phyloP scores from a whole-genome alignment of 2,329 filamentous ascomycete genomes.

The Rhynchosporium graminicola region DNA sequence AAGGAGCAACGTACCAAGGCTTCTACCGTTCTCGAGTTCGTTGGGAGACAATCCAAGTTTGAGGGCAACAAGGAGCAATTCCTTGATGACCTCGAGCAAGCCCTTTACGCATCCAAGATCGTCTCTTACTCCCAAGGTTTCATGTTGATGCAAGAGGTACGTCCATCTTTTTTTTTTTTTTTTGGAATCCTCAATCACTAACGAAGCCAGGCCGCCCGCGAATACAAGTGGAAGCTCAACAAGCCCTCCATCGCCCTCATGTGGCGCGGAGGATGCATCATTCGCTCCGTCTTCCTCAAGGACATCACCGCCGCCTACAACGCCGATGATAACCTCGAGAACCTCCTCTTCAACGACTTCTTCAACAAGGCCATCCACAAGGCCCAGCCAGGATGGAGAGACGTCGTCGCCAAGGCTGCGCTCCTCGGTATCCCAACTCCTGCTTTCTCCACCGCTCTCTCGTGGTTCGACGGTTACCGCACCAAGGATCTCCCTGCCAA shows the following conservation, averaged over 20 bases:
- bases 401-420: conserved; percentile 87
- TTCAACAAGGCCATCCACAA: conserved; percentile 99
- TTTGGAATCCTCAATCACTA: conserved; percentile 27
- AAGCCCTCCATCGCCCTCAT: conserved; percentile 99
- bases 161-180: conserved; percentile 37
- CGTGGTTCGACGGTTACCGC: conserved; percentile 98
- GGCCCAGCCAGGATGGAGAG: conserved; percentile 89
- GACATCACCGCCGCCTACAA: conserved; percentile 98
- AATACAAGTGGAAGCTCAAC: conserved; percentile 99
- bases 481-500: conserved; percentile 97
- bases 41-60: conserved; percentile 77
- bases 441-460: conserved; percentile 93
- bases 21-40: conserved; percentile 70
- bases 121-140: conserved; percentile 99
- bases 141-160: conserved; percentile 98
- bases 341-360: conserved; percentile 98
- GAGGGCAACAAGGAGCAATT: conserved; percentile 89
- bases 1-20: conserved; percentile 91
- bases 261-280: conserved; percentile 99
- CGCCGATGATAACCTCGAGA: conserved; percentile 90
- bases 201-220: conserved; percentile 74
- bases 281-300: conserved; percentile 99
- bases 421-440: conserved; percentile 95
- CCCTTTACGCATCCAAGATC: conserved; percentile 98
- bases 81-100: conserved; percentile 97